Conservation (phyloP, 352 stramenopile genomes). For the Globisporangium cederbergense region DNA sequence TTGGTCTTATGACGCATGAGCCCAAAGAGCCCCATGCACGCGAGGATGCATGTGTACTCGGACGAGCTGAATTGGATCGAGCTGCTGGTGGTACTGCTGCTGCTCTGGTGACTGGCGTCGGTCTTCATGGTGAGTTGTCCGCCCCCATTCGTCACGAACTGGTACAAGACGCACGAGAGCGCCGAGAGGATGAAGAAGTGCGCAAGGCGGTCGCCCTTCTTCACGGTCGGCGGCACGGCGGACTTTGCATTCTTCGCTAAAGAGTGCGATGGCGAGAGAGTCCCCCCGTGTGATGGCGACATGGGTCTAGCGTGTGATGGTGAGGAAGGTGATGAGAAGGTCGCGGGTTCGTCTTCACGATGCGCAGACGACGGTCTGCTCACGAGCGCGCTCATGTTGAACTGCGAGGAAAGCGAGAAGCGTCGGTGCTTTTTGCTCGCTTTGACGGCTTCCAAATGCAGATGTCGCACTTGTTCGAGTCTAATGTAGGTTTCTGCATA, state of each 20-base stretch:
- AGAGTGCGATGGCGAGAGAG: not conserved
- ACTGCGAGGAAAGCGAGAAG: not conserved
- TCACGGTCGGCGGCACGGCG: constrained; percentile 23
- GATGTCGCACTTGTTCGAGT: not conserved
- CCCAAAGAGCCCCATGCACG: constrained; percentile 58
- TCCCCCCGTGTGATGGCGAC: too few relatives aligned
- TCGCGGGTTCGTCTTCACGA: not conserved
- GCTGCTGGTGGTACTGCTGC: not conserved
- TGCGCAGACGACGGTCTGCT: not conserved
- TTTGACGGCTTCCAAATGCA: not conserved
- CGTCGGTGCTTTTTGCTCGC: not conserved
- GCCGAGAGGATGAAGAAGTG: constrained; percentile 60
- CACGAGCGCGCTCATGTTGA: not conserved
- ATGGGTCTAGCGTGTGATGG: too few relatives aligned
- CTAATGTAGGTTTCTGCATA: too few relatives aligned
- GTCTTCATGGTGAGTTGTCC: constrained; percentile 19
- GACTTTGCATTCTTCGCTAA: not conserved
- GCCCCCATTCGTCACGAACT: constrained; percentile 30
- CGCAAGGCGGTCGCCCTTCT: constrained; percentile 46
- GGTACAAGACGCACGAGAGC: constrained; percentile 53
- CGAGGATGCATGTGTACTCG: constrained; percentile 57
- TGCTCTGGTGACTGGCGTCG: not conserved
- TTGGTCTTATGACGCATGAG: constrained; percentile 55
- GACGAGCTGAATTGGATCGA: constrained; percentile 35
- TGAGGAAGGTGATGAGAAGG: not conserved